phyloP scores from a whole-genome alignment of 2,329 filamentous ascomycete genomes.

The Mollisia scopiformis region DNA sequence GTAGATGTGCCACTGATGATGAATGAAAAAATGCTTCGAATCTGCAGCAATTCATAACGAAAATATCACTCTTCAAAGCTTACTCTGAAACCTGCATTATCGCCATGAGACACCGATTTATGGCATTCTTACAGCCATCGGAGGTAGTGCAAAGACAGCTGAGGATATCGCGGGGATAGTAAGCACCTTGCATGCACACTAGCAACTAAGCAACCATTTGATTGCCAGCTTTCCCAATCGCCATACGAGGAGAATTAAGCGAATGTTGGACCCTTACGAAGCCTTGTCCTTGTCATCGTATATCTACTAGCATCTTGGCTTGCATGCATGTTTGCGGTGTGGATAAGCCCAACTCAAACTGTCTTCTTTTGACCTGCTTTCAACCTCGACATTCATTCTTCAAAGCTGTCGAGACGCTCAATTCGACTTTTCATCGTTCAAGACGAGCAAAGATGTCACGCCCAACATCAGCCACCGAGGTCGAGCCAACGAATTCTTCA shows the following conservation, averaged over 20 bases:
- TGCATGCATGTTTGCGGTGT: neutral
- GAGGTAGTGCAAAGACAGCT: neutral
- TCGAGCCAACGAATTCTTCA: neutral
- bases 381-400: neutral
- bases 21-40: neutral
- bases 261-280: neutral
- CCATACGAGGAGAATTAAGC: neutral
- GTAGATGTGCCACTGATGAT: neutral
- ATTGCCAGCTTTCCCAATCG: neutral
- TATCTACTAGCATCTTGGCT: neutral
- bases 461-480: neutral
- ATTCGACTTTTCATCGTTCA: neutral
- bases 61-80: neutral
- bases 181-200: conserved; percentile 15
- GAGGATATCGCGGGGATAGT: conserved; percentile 8
- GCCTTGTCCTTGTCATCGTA: neutral
- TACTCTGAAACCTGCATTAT: conserved; percentile 9
- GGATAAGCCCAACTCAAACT: neutral
- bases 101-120: neutral
- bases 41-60: neutral
- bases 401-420: neutral
- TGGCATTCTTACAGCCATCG: neutral
- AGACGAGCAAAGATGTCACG: neutral
- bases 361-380: neutral
- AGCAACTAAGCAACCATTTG: conserved; percentile 12